Evolutionary conservation across 306 rosid species (phyloP).

Genomic region (Prunus persica): Prunus_persica_NCBIv2 NC_034012.1:13038501-13039000

Average conservation of each 20-base stretch:
- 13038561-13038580: constrained; percentile 10
- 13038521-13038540: constrained; percentile 3
- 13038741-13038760: neutral
- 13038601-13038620: neutral
- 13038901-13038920: constrained; percentile 13
- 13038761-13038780: constrained; percentile 6
- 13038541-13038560: neutral
- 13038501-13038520: constrained; percentile 15
- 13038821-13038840: neutral
- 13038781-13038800: neutral
- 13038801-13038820: constrained; percentile 5
- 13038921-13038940: constrained; percentile 16
- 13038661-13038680: neutral
- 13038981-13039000: constrained; percentile 9
- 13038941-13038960: constrained; percentile 14
- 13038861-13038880: constrained; percentile 22
- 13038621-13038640: neutral
- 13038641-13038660: too few species aligned
- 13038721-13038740: neutral
- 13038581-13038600: constrained; percentile 23
- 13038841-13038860: constrained; percentile 4
- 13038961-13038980: constrained; percentile 22
- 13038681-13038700: constrained; percentile 34
- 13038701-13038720: neutral
- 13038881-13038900: neutral